Percentiles rank a stretch among this genome's conserved stretches.
Evolutionary conservation across 2,329 filamentous ascomycete genomes (phyloP).

Genomic region (Myriosclerotinia curreyana): DNA sequence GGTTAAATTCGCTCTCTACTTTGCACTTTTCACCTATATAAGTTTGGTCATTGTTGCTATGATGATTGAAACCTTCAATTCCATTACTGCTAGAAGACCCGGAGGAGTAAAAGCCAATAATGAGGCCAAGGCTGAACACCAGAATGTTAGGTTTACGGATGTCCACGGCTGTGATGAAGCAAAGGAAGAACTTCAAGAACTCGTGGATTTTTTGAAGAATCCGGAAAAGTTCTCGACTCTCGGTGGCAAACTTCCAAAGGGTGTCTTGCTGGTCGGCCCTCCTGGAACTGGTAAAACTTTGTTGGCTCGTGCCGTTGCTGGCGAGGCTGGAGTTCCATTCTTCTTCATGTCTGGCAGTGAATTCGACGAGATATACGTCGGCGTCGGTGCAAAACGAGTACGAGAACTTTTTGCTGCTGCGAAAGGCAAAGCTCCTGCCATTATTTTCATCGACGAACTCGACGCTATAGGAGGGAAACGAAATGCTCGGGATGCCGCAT

Average conservation of each 20-base stretch:
- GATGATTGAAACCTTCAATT: constrained; percentile 74
- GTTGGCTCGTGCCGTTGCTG: constrained; percentile 89
- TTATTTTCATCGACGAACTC: constrained; percentile 93
- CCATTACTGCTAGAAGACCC: constrained; percentile 60
- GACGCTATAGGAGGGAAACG: constrained; percentile 93
- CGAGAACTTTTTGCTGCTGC: constrained; percentile 86
- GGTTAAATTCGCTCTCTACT: constrained; percentile 81
- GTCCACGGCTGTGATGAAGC: constrained; percentile 98
- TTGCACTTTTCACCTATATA: constrained; percentile 75
- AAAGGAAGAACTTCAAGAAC: constrained; percentile 94
- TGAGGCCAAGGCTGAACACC: constrained; percentile 88
- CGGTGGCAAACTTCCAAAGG: constrained; percentile 94
- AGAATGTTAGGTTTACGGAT: constrained; percentile 86
- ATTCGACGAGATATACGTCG: constrained; percentile 97
- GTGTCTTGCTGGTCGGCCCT: constrained; percentile 89
- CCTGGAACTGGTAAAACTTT: constrained; percentile 98
- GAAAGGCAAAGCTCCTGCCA: constrained; percentile 80
- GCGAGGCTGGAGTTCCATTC: constrained; percentile 95
- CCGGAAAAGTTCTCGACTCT: constrained; percentile 91
- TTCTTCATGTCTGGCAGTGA: constrained; percentile 99
- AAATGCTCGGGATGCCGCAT: constrained; percentile 87
- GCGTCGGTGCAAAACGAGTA: constrained; percentile 93
- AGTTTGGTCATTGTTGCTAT: constrained; percentile 77
- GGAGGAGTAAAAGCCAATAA: constrained; percentile 53
- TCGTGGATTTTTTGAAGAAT: constrained; percentile 93